phyloP scores from a whole-genome alignment of 2,329 filamentous ascomycete genomes.

The Penicillium thymicola region DNA sequence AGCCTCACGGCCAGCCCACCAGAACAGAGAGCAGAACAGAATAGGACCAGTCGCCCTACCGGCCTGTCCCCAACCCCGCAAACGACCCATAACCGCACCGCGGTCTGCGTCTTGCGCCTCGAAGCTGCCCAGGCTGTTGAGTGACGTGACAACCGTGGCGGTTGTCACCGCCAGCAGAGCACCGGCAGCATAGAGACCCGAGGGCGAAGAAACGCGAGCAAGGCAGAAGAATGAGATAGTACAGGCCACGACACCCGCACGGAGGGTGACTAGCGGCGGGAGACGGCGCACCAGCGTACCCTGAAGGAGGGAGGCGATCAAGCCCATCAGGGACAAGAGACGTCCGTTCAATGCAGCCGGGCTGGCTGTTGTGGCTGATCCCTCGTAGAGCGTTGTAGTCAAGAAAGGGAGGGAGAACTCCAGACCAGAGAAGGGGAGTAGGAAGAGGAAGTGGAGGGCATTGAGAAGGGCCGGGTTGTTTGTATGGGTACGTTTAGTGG shows the following conservation, averaged over 20 bases:
- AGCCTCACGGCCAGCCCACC: slow-evolving; percentile 89
- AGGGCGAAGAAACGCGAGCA: slow-evolving; percentile 63
- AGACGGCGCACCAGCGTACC: slow-evolving; percentile 85
- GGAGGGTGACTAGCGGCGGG: slow-evolving; percentile 74
- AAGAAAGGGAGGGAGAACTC: slow-evolving; percentile 97
- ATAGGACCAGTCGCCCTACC: slow-evolving; percentile 83
- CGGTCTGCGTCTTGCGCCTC: slow-evolving; percentile 77
- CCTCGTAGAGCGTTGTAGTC: slow-evolving; percentile 90
- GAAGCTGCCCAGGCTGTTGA: slow-evolving; percentile 89
- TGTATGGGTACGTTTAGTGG: slow-evolving; percentile 50
- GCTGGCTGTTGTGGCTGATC: slow-evolving; percentile 48
- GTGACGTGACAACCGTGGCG: slow-evolving; percentile 87
- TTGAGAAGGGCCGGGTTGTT: slow-evolving; percentile 85
- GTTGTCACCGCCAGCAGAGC: slow-evolving; percentile 83
- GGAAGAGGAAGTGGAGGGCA: slow-evolving; percentile 79
- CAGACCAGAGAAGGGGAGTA: slow-evolving; percentile 97
- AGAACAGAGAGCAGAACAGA: slow-evolving; percentile 91
- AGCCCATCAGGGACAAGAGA: slow-evolving; percentile 83
- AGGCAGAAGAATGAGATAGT: slow-evolving; percentile 78
- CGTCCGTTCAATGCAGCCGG: slow-evolving; percentile 73
- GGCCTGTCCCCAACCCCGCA: slow-evolving; percentile 78
- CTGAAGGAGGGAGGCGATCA: slow-evolving; percentile 88
- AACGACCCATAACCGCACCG: slow-evolving; percentile 79
- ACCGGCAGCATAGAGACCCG: slow-evolving; percentile 75
- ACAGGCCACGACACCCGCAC: slow-evolving; percentile 73